Percentiles rank a stretch among this genome's conserved stretches.
phyloP scores from a whole-genome alignment of 768 basidiomycete species.

The Suillus brevipes region DNA sequence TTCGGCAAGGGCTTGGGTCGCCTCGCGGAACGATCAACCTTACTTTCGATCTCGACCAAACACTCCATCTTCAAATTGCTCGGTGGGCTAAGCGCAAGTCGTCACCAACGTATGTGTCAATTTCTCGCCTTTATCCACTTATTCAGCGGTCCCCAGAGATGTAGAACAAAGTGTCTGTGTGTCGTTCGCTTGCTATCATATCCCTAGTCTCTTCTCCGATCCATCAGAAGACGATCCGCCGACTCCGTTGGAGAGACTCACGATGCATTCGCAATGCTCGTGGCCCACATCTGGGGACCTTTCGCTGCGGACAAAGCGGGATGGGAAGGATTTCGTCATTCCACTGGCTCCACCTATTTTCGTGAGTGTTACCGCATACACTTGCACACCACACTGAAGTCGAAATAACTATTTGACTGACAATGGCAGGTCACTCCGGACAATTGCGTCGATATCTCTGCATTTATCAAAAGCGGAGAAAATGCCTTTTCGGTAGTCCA shows the following conservation, averaged over 20 bases:
- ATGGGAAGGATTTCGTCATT: constrained; percentile 14
- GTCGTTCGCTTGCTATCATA: constrained; percentile 46
- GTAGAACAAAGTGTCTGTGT: constrained; percentile 41
- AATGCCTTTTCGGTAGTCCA: constrained; percentile 49
- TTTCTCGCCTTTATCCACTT: not conserved
- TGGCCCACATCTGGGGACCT: constrained; percentile 43
- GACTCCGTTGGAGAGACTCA: constrained; percentile 20
- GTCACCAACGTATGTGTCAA: constrained; percentile 31
- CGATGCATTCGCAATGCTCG: constrained; percentile 31
- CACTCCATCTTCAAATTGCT: constrained; percentile 27
- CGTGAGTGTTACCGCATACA: constrained; percentile 34
- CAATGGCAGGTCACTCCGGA: constrained; percentile 44
- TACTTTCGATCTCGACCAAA: constrained; percentile 30
- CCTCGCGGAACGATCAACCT: constrained; percentile 17
- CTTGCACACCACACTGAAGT: not conserved
- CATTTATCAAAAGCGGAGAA: constrained; percentile 39
- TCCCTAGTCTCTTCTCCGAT: constrained; percentile 22
- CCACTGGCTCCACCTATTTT: constrained; percentile 32
- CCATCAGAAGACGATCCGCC: constrained; percentile 15
- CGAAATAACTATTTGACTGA: not conserved
- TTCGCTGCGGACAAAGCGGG: constrained; percentile 16
- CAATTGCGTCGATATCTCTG: constrained; percentile 52
- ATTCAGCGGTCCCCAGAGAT: constrained; percentile 26
- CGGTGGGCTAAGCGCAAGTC: constrained; percentile 39
- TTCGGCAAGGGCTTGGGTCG: constrained; percentile 20